These are phyloP conservation scores for Apiotrichum gamsii DNA, from an alignment of 1,284 basidiomycete species.

Conservation along the genomic window DNA sequence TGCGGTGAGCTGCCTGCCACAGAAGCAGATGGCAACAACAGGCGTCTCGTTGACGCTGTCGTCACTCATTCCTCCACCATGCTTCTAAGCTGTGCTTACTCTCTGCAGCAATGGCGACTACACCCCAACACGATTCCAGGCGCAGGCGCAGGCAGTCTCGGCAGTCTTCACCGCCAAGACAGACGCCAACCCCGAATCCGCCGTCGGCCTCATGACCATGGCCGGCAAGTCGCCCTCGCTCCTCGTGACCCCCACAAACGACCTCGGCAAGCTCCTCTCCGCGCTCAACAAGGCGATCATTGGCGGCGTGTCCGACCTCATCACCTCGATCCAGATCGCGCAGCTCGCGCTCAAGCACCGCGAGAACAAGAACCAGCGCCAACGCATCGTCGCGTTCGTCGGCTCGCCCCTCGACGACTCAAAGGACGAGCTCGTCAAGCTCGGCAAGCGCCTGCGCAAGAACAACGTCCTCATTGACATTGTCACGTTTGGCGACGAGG, in stretches of 20 bases:
- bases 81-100: background rate
- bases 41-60: too few relatives aligned
- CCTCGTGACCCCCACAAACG: slow-evolving; percentile 89
- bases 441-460: slow-evolving; percentile 98
- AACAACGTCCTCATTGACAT: slow-evolving; percentile 97
- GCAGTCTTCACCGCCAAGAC: slow-evolving; percentile 89
- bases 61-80: background rate
- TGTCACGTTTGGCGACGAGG: slow-evolving; percentile 59
- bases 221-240: slow-evolving; percentile 94
- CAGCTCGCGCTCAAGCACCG: slow-evolving; percentile 95
- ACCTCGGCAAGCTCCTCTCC: slow-evolving; percentile 82
- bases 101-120: slow-evolving; percentile 76
- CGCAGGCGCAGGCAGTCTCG: slow-evolving; percentile 86
- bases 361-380: slow-evolving; percentile 96
- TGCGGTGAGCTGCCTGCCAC: slow-evolving; percentile 63
- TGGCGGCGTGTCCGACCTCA: slow-evolving; percentile 73
- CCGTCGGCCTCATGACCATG: slow-evolving; percentile 96
- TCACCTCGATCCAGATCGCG: slow-evolving; percentile 85
- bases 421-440: slow-evolving; percentile 69
- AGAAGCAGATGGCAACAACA: too few relatives aligned
- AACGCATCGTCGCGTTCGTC: slow-evolving; percentile 89
- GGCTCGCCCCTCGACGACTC: slow-evolving; percentile 72
- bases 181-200: slow-evolving; percentile 93
- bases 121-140: slow-evolving; percentile 75
- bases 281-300: slow-evolving; percentile 71